These are phyloP conservation scores for Zygoascus flipseniorum DNA, from an alignment of 805 yeast genomes.

Conservation along the genomic window DNA sequence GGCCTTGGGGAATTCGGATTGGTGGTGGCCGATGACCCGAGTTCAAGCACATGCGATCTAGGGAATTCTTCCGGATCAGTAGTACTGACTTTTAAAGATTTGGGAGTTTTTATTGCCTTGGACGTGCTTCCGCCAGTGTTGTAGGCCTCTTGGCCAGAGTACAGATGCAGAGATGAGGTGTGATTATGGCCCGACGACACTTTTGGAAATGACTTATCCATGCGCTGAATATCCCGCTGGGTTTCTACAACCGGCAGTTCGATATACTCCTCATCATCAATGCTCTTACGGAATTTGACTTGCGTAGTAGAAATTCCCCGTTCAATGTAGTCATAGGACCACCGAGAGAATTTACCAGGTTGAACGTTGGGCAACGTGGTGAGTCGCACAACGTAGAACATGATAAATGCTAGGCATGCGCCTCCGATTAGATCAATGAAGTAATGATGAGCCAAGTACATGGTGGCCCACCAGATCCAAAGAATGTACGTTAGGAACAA, in stretches of 20 bases:
- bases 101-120: neutral
- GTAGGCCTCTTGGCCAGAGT: neutral
- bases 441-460: slow-evolving; percentile 96
- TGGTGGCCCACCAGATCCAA: slow-evolving; percentile 98
- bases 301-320: slow-evolving; percentile 18
- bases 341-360: slow-evolving; percentile 31
- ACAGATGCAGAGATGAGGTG: neutral
- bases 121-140: neutral
- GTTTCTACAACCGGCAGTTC: slow-evolving; percentile 15
- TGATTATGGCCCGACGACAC: neutral
- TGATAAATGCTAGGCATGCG: slow-evolving; percentile 64
- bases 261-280: slow-evolving; percentile 19
- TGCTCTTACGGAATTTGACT: slow-evolving; percentile 20
- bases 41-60: neutral
- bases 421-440: slow-evolving; percentile 93
- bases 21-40: neutral
- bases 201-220: neutral
- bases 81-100: neutral
- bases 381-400: slow-evolving; percentile 62
- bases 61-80: neutral
- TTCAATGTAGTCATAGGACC: slow-evolving; percentile 35
- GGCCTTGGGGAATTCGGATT: neutral
- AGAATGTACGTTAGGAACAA: slow-evolving; percentile 69
- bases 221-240: neutral
- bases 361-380: slow-evolving; percentile 48